A percentile compares a stretch with the other conserved stretches of the same genome.
phyloP scores from a whole-genome alignment of 2,329 filamentous ascomycete species.

The Emmonsiellopsis sp. region DNA sequence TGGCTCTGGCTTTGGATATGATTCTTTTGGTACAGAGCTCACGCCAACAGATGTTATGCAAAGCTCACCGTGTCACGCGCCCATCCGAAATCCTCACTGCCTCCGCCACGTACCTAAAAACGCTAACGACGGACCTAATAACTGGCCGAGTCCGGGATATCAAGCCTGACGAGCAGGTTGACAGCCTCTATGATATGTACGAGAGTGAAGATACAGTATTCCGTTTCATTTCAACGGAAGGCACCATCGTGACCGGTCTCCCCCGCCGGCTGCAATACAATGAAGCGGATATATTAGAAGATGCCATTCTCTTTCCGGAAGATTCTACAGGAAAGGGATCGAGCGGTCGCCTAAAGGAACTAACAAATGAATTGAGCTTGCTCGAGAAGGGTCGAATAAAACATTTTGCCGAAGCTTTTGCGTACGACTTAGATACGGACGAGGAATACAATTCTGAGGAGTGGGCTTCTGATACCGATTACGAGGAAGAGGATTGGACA shows the following conservation, averaged over 20 bases:
- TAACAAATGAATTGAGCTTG: constrained; percentile 11
- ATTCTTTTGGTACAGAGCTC: neutral
- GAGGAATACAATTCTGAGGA: constrained; percentile 17
- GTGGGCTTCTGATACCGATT: constrained; percentile 11
- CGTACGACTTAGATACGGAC: constrained; percentile 15
- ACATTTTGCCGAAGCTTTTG: constrained; percentile 12
- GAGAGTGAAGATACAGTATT: constrained; percentile 6
- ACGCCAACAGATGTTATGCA: constrained; percentile 24
- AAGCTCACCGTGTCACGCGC: constrained; percentile 25
- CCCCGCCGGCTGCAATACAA: constrained; percentile 25
- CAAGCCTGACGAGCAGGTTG: constrained; percentile 21
- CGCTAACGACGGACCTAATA: constrained; percentile 25
- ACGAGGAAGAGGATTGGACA: constrained; percentile 10
- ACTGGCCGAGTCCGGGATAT: constrained; percentile 28
- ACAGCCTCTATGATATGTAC: constrained; percentile 4
- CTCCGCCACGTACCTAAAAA: constrained; percentile 25
- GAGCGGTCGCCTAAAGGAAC: constrained; percentile 4
- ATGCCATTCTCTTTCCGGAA: constrained; percentile 32
- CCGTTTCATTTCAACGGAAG: constrained; percentile 1
- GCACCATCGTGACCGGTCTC: constrained; percentile 1
- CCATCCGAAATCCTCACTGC: neutral
- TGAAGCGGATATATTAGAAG: constrained; percentile 32
- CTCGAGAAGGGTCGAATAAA: constrained; percentile 10
- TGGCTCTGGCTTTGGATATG: neutral
- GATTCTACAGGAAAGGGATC: constrained; percentile 13